Evolutionary conservation across 2,329 filamentous ascomycete species (phyloP), one percentile per base, ranked within the genome.

Genomic region (Cladophialophora yegresii): DNA sequence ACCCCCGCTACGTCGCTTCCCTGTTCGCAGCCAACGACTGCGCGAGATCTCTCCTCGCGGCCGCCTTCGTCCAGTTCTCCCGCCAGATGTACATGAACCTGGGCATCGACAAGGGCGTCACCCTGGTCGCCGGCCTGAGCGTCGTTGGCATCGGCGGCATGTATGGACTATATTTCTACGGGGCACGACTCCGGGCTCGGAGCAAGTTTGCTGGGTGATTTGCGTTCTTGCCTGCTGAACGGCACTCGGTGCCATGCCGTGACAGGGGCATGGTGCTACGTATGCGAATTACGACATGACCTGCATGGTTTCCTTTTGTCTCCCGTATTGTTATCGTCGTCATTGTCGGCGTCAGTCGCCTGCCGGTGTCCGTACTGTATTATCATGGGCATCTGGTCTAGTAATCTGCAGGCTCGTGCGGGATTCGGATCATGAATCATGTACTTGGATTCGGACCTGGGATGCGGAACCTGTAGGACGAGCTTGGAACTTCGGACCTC

Each of bases 51-150:
- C 64, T 70, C 10, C 62, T 75, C 13, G 76, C 75, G 32, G 69
- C 71, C 70, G 72, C 75, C 53, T 67, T 74, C 63, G 65, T 80
- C 54, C 45, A 80, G 69, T 74, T 76, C 61, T 70, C 76, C 0
- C 68, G 73, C 16, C 73, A 73, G 13, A 69, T 77, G 51, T 77
- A 73, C 62, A 60, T 70, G 28, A 75, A 74, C 40, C 65, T 77
- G 10, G 75, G 75, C 13, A 71, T 77, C 33, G 72, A 65, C 3
- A 59, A 58, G 12, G 75, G 75, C 0, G 66, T 72, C 33, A 73
- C 69, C 69, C 72, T 74, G 57, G 66, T 72, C 67, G 79, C 22
- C 49, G 79, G 75, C 0, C 71, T 78, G 62, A 79, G 58, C 9
- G 57, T 65, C 36, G 58, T 68, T n/a, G 63, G 67, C 16, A 57